A percentile compares a stretch with the other conserved stretches of the same genome.
Evolutionary conservation across 2,329 filamentous ascomycete genomes (phyloP).

Genomic region (Chaetomiaceae sp.): DNA sequence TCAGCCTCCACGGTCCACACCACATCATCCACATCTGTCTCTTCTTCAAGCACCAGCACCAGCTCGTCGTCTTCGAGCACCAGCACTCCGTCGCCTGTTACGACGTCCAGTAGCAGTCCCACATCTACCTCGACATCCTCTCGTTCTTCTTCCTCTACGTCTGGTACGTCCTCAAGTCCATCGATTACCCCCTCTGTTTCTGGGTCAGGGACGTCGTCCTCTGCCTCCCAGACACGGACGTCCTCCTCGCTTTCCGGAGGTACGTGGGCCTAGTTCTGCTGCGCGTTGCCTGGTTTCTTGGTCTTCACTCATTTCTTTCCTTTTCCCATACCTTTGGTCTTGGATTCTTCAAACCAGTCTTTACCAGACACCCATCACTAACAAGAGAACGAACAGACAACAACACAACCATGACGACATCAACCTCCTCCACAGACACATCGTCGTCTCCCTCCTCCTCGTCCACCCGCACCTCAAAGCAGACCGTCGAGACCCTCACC

Average conservation of each 20-base stretch:
- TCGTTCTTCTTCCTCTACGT: slow-evolving; percentile 16
- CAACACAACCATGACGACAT: slow-evolving; percentile 17
- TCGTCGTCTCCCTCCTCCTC: neutral
- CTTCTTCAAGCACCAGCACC: slow-evolving; percentile 8
- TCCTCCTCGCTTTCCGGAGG: slow-evolving; percentile 21
- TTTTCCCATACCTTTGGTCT: too few relatives aligned
- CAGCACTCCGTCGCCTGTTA: slow-evolving; percentile 11
- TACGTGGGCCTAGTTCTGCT: slow-evolving; percentile 16
- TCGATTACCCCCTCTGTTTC: slow-evolving; percentile 19
- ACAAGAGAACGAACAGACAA: too few relatives aligned
- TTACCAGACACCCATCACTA: too few relatives aligned
- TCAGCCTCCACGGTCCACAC: slow-evolving; percentile 23
- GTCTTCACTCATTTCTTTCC: neutral
- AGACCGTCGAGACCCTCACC: slow-evolving; percentile 35
- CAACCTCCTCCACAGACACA: too few relatives aligned
- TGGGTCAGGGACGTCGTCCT: slow-evolving; percentile 6
- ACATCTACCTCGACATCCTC: slow-evolving; percentile 14
- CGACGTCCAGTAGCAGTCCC: slow-evolving; percentile 6
- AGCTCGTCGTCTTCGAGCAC: slow-evolving; percentile 1
- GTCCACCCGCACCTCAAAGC: slow-evolving; percentile 25
- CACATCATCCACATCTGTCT: slow-evolving; percentile 18
- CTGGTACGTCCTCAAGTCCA: slow-evolving; percentile 28
- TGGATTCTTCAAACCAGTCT: too few relatives aligned
- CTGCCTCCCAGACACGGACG: slow-evolving; percentile 11
- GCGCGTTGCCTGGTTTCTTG: neutral